These are phyloP conservation scores for Tilletia indica DNA, from an alignment of 1,284 basidiomycete genomes.

Conservation along the genomic window DNA sequence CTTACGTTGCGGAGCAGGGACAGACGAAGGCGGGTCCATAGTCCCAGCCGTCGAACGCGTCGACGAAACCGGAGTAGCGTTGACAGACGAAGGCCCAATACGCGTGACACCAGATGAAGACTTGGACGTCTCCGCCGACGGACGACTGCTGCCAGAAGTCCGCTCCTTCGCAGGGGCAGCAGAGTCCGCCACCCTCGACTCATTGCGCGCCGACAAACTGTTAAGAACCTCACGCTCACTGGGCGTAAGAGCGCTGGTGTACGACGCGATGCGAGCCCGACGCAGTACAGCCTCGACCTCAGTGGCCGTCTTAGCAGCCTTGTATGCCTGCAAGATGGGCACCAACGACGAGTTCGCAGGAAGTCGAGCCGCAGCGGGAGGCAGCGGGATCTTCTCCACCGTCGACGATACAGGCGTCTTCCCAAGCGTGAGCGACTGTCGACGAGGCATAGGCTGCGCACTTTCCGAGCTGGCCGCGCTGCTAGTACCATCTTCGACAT, in stretches of 20 bases:
- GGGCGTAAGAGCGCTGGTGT: slow-evolving; percentile 36
- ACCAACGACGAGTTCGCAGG: slow-evolving; percentile 32
- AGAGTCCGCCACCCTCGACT: slow-evolving; percentile 24
- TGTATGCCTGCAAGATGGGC: slow-evolving; percentile 47
- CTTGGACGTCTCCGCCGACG: not conserved
- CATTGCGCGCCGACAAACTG: slow-evolving; percentile 34
- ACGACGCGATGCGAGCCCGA: slow-evolving; percentile 41
- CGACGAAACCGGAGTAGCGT: not conserved
- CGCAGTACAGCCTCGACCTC: slow-evolving; percentile 46
- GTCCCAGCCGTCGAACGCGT: not conserved
- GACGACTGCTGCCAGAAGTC: not conserved
- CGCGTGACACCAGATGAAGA: not conserved
- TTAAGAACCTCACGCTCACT: slow-evolving; percentile 45
- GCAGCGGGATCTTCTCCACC: slow-evolving; percentile 17
- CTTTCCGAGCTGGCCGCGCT: not conserved
- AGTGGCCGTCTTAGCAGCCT: slow-evolving; percentile 46
- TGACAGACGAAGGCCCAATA: not conserved
- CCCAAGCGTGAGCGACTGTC: slow-evolving; percentile 10
- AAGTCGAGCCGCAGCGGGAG: not conserved
- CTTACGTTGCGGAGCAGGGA: not conserved
- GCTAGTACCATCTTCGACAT: slow-evolving; percentile 30
- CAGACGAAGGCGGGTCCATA: slow-evolving; percentile 4
- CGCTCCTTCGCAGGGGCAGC: not conserved
- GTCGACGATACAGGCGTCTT: not conserved
- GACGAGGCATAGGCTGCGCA: not conserved